A percentile compares a stretch with the other conserved stretches of the same genome.
These are phyloP conservation scores for Adansonia rubrostipa DNA, from an alignment of 441 rosid species.

Conservation along the genomic window DNA sequence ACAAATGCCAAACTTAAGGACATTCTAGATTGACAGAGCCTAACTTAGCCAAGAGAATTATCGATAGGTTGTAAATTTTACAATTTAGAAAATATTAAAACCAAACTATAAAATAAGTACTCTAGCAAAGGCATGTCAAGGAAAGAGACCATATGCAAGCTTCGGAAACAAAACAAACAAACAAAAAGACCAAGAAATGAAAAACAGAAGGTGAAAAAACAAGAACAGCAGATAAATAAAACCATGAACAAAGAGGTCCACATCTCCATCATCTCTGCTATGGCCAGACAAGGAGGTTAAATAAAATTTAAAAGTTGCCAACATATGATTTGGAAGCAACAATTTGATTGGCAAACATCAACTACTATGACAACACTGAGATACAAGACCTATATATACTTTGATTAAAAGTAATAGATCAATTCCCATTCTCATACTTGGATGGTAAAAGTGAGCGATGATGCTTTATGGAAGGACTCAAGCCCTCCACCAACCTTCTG, in stretches of 20 bases:
- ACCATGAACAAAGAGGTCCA: background rate
- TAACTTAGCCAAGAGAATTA: background rate
- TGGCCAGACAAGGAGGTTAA: background rate
- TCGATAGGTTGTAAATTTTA: background rate
- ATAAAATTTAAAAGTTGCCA: background rate
- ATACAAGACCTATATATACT: background rate
- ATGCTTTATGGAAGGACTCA: slow-evolving; percentile 71
- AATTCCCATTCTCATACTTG: slow-evolving; percentile 37
- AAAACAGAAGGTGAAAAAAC: slow-evolving; percentile 5
- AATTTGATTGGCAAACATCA: background rate
- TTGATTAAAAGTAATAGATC: background rate
- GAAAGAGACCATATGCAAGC: background rate
- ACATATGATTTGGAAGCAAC: background rate
- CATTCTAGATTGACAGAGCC: background rate
- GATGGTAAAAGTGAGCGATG: slow-evolving; percentile 80
- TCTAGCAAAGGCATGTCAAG: background rate
- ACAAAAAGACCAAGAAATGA: background rate
- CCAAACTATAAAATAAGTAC: background rate
- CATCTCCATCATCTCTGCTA: background rate
- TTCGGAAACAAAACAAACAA: background rate
- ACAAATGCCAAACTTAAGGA: background rate
- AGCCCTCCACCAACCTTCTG: slow-evolving; percentile 59
- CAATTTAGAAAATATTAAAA: background rate
- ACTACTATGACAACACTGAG: background rate
- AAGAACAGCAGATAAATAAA: background rate